Base-by-base conservation (phyloP, 768 basidiomycete genomes). In the Termitomyces sp. region DNA sequence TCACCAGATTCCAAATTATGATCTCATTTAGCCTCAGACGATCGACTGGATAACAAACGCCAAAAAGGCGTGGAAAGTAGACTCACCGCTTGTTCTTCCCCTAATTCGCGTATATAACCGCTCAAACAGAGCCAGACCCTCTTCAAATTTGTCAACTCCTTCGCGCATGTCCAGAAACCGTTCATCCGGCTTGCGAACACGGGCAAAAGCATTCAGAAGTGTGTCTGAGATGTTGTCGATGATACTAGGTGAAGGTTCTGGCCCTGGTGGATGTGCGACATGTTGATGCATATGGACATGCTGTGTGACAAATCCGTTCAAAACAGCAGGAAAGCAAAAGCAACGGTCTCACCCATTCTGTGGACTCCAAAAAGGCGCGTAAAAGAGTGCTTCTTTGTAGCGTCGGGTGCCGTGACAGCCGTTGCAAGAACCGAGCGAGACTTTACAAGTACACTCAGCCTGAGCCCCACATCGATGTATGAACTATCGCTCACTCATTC, bases 221-320 rank as follows among this genome's bases (percentile, higher is more conserved):
- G 93, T 94, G 73, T 99, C 97, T 35, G 94, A 96, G 57, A 99
- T 79, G 62, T 92, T 94, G 76, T 99, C 97, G 56, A 99, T 87
- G 43, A 99, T 77, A 36, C 92, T 88, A 1, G 83, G 82, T 0
- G 82, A 78, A 22, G 86, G 81, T 66, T 93, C 92, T n/a, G 87
- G 86, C 22, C 84, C 85, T 20, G 94, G 92, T 5, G 95, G 93
- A 66, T 97, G 92, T 6, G 95, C 93, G 54, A 92, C 78, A 66
- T 97, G 94, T 67, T 95, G 92, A 70, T 98, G 95, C 92, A 97
- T 98, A 67, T 90, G 86, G 26, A 98, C 95, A 66, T 92, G 90
- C 96, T 98, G 64, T 2, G 48, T 52, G 48, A 61, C 9, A 33
- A 36, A 26, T 50, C 47, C 53, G 49, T 63, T 53, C 28, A 36